Conservation (phyloP, 345 rosid genomes). For the Diplotaxis tenuifolia region DNA sequence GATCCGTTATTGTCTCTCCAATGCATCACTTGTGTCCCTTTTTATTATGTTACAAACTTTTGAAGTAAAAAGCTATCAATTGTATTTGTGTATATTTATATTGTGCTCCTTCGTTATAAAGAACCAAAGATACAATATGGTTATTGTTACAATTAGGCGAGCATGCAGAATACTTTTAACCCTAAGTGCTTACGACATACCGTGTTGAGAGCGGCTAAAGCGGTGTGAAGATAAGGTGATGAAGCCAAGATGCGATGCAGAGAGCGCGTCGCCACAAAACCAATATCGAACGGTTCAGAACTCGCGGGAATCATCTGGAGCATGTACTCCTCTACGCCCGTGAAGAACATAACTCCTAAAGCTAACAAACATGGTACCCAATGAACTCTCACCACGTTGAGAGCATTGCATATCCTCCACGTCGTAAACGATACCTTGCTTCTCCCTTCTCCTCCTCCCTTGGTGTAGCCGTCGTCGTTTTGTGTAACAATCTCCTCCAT, state of each 20-base stretch:
- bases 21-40: background rate
- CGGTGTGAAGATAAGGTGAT: conserved; percentile 72
- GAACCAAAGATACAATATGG: conserved; percentile 6
- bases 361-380: conserved; percentile 70
- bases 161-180: background rate
- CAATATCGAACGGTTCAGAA: conserved; percentile 81
- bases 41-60: background rate
- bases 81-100: background rate
- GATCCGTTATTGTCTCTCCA: background rate
- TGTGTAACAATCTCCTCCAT: conserved; percentile 17
- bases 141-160: conserved; percentile 24
- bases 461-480: conserved; percentile 14
- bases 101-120: background rate
- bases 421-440: conserved; percentile 50
- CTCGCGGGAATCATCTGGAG: conserved; percentile 75
- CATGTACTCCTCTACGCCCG: conserved; percentile 94
- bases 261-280: conserved; percentile 66
- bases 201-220: conserved; percentile 85
- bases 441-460: background rate
- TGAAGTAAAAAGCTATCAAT: no score
- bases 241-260: conserved; percentile 58
- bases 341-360: conserved; percentile 68
- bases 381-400: conserved; percentile 55
- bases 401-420: conserved; percentile 55
- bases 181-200: conserved; percentile 35